Conservation (phyloP, 2,329 filamentous ascomycete species). For the Ampelomyces quisqualis region DNA sequence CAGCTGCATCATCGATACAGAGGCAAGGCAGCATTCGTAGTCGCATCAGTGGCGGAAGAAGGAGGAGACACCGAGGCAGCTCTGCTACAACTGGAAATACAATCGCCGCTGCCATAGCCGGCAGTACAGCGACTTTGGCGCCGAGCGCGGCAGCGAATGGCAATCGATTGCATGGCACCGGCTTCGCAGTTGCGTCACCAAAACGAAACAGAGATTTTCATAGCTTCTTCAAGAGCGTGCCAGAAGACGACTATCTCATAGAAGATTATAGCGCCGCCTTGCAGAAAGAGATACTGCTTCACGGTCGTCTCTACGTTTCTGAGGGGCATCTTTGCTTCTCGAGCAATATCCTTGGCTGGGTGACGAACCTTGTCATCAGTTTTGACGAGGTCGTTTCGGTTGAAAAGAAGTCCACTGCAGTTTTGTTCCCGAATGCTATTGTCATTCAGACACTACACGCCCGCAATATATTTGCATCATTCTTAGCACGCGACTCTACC, state of each 20-base stretch:
- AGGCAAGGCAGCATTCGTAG: constrained; percentile 54
- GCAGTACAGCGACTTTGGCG: constrained; percentile 69
- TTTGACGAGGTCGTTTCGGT: constrained; percentile 97
- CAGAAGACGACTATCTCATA: constrained; percentile 96
- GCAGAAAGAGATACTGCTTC: constrained; percentile 91
- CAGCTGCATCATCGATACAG: constrained; percentile 53
- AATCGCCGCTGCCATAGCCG: constrained; percentile 70
- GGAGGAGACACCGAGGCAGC: constrained; percentile 76
- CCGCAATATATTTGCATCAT: constrained; percentile 92
- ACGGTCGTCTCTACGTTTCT: constrained; percentile 91
- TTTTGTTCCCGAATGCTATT: constrained; percentile 95
- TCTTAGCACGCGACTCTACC: constrained; percentile 90
- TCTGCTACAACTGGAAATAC: constrained; percentile 66
- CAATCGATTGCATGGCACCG: constrained; percentile 85
- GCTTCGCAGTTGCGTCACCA: constrained; percentile 93
- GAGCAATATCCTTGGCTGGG: constrained; percentile 98
- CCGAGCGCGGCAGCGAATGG: constrained; percentile 61
- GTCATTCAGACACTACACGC: constrained; percentile 96
- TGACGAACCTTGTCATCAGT: constrained; percentile 94
- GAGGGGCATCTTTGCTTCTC: constrained; percentile 98
- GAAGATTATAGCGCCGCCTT: constrained; percentile 97
- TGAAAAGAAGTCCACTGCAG: constrained; percentile 92
- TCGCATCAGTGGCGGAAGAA: constrained; percentile 54
- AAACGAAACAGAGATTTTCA: constrained; percentile 97
- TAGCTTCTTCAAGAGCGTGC: constrained; percentile 88